Evolutionary conservation across 148 eudicot genomes (phyloP).

Genomic region (Silene uniflora): DNA sequence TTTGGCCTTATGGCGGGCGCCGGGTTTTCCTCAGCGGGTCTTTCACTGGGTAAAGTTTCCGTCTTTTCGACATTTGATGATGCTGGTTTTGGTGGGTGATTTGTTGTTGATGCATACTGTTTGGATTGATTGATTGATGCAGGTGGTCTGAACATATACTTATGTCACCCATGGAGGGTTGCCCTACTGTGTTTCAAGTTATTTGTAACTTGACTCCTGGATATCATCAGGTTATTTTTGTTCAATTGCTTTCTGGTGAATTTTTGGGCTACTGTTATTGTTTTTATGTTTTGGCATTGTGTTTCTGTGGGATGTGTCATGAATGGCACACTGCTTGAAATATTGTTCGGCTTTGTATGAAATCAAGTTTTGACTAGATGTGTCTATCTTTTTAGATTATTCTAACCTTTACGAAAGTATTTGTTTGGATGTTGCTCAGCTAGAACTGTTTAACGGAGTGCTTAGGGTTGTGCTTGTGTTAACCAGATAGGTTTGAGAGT

Average conservation of each 20-base stretch:
- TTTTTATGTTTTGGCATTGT: neutral
- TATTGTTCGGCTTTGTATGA: neutral
- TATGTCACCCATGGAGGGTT: conserved; percentile 72
- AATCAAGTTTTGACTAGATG: too few relatives aligned
- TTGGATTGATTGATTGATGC: conserved; percentile 14
- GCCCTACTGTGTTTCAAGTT: conserved; percentile 61
- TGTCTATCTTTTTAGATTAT: too few relatives aligned
- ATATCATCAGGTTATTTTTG: conserved; percentile 49
- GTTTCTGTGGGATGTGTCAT: neutral
- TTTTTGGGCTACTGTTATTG: neutral
- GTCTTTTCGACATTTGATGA: conserved; percentile 2
- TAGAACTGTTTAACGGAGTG: neutral
- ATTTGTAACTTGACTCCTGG: conserved; percentile 60
- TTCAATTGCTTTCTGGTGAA: neutral
- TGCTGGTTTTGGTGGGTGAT: conserved; percentile 1
- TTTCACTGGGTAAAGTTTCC: conserved; percentile 36
- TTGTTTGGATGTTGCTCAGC: neutral
- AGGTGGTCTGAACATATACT: conserved; percentile 58
- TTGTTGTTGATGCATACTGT: conserved; percentile 9
- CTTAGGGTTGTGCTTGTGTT: neutral
- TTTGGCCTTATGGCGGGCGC: conserved; percentile 44
- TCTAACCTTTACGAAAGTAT: too few relatives aligned
- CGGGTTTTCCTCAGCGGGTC: conserved; percentile 46
- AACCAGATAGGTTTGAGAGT: neutral
- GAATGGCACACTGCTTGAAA: neutral